Evolutionary conservation across 140 eudicot genomes (phyloP), one percentile per base, ranked within the genome.

Genomic region (Flaveria floridana): DNA sequence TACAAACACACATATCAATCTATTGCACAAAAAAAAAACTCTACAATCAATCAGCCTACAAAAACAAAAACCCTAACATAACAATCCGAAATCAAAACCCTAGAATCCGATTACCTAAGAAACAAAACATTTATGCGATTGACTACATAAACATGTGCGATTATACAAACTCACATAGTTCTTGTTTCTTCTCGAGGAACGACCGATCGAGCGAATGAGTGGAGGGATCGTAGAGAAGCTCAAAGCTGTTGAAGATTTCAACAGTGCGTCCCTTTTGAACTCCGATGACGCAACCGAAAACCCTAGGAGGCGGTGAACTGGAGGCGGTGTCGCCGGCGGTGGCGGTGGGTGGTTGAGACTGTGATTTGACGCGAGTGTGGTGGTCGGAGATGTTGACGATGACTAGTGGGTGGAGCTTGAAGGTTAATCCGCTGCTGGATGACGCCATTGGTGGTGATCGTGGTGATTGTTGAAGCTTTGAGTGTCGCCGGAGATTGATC

Each of bases 221-320:
- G 28, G 80, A 41, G 0, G 84, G 80, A 70, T 90, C 97, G 61
- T 83, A 90, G 69, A 90, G 94, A 21, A 93, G 91, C 64, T 93
- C 97, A 70, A 93, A 93, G 75, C 99, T 90, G 82, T 93, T 93
- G 82, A 93, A 93, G 85, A 93, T 93, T 94, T 93, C 99, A 25
- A 94, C 99, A 14, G 94, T 89, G 11, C 97, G 91, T 23, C 96
- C 99, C 39, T 87, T 82, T 74, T 94, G 99, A 15, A 90, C 94
- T 30, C 99, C 99, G 37, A 90, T 94, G 39, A 94, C 95, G 78
- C 96, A 90, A 6, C 99, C 99, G 51, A 86, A 90, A 7, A 90
- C 99, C 76, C 97, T 82, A 72, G 87, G 86, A 11, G 89, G 79
- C 4, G 74, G 39, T 23, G 62, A 59, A 11, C 4, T 63, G 72